Base-by-base conservation (phyloP, 164 flowering plant genomes). In the Aristolochia contorta region DNA sequence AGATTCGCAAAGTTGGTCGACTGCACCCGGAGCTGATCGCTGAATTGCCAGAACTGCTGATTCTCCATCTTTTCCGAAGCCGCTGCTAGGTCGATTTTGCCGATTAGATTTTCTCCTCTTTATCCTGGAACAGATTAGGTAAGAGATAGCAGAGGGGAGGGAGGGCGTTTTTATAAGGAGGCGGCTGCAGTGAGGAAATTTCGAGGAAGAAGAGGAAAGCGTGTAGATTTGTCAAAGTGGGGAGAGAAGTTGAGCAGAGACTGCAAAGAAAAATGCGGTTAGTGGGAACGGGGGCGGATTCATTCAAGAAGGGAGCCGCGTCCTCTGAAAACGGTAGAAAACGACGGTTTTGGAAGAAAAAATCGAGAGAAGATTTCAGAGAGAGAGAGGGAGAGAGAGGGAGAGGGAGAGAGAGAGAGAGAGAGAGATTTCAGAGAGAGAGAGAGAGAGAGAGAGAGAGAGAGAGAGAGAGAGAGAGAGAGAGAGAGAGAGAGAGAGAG, bases 41-140 rank as follows among this genome's bases (percentile, higher is more conserved):
- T 86, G 84, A 90, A 93, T 48, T 86, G 93, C 78, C 78, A 84
- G 58, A 93, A 93, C 6, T 86, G 78, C 64, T 83, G 79, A 66
- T 67, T 82, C 69, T 89, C 92, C 95, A 86, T 82, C 13, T 46
- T 63, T 16, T 55, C 45, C 3, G 1, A 21, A 21, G 16, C 30
- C 16, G 24, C 57, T 54, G 16, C 19, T 16, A 48, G n/a, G n/a
- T n/a, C n/a, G 4, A n/a, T 8, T 49, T 20, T 49, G n/a, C 22
- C 19, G 53, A 49, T 49, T 49, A 7, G 18, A n/a, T 15, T n/a
- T 49, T 18, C 53, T 18, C n/a, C n/a, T n/a, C n/a, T n/a, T n/a
- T 21, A 15, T 18, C 19, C 19, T 0, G 21, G 20, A 15, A 49
- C 15, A 48, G 20, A 48, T 16, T 27, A 6, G 21, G 53, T 21